A percentile compares a stretch with the other conserved stretches of the same genome.
Conservation (phyloP, 1,139 yeast species). For the Hemisphaericaspora xylofermentans region DNA sequence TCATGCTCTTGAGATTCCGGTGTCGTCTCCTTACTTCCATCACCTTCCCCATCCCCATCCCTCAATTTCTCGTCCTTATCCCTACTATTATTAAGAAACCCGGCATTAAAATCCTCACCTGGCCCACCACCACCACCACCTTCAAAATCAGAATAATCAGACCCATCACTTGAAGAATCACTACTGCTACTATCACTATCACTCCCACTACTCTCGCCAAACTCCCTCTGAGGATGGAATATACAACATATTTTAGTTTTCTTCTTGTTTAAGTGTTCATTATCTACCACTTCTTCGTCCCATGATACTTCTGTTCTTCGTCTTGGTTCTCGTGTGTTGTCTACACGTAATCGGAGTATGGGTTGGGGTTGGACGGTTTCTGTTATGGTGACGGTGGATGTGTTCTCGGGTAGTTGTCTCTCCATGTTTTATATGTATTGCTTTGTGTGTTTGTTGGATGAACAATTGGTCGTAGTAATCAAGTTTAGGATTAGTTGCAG, state of each 20-base stretch:
- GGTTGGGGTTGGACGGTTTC: constrained; percentile 13
- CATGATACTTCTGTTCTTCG: constrained; percentile 62
- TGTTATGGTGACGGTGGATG: constrained; percentile 6
- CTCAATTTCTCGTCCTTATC: constrained; percentile 15
- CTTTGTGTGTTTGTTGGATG: neutral
- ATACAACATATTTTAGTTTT: constrained; percentile 92
- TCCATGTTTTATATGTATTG: neutral
- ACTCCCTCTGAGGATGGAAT: constrained; percentile 77
- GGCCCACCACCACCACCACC: no score
- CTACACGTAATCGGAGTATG: constrained; percentile 10
- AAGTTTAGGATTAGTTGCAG: no score
- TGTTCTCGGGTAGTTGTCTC: constrained; percentile 1
- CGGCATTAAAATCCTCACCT: constrained; percentile 1
- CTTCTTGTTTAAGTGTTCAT: constrained; percentile 82
- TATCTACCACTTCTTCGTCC: constrained; percentile 84
- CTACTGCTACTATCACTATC: constrained; percentile 23
- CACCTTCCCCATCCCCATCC: constrained; percentile 19
- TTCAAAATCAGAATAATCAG: constrained; percentile 38
- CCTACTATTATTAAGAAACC: neutral
- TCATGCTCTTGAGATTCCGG: constrained; percentile 1
- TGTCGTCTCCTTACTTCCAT: neutral
- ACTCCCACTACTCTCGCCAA: constrained; percentile 42
- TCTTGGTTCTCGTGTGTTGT: constrained; percentile 14
- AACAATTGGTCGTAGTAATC: no score
- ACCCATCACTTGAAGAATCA: constrained; percentile 36